Evolutionary conservation across 2,329 filamentous ascomycete genomes (phyloP).

Genomic region (Mycosphaerelloides madeirae): DNA sequence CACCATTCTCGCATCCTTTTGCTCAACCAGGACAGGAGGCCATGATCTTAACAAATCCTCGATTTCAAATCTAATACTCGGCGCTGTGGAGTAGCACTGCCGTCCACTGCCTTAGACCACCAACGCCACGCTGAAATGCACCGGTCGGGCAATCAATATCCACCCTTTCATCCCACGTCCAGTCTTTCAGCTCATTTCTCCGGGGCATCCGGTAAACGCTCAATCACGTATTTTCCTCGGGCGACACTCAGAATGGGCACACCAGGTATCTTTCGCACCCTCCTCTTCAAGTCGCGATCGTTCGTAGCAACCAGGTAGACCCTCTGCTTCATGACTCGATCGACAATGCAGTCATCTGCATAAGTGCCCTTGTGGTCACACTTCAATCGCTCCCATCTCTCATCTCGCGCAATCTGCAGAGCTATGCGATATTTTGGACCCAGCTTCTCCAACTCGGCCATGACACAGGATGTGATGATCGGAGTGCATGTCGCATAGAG

Average conservation of each 20-base stretch:
- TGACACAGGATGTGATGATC: slow-evolving; percentile 77
- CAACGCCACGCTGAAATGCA: slow-evolving; percentile 11
- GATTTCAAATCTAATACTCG: no score
- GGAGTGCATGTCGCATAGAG: slow-evolving; percentile 88
- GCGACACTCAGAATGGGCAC: slow-evolving; percentile 76
- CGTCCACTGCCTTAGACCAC: neutral
- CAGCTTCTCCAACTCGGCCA: slow-evolving; percentile 84
- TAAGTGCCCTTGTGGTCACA: slow-evolving; percentile 90
- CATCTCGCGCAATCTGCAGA: slow-evolving; percentile 78
- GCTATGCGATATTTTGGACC: slow-evolving; percentile 86
- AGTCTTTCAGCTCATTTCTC: slow-evolving; percentile 46
- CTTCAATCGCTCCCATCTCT: slow-evolving; percentile 76
- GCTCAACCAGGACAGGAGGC: no score
- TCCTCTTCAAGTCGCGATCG: slow-evolving; percentile 73
- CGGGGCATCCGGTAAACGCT: slow-evolving; percentile 79
- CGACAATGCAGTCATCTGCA: slow-evolving; percentile 71
- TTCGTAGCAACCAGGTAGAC: slow-evolving; percentile 52
- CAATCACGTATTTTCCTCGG: slow-evolving; percentile 88
- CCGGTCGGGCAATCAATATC: neutral
- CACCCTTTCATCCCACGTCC: neutral
- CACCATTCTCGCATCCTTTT: no score
- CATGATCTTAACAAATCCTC: no score
- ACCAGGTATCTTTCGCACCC: slow-evolving; percentile 76
- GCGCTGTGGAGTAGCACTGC: no score
- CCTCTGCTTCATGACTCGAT: slow-evolving; percentile 43